These are phyloP conservation scores for Lactifluus volemus DNA, from an alignment of 768 basidiomycete species.

Conservation along the genomic window DNA sequence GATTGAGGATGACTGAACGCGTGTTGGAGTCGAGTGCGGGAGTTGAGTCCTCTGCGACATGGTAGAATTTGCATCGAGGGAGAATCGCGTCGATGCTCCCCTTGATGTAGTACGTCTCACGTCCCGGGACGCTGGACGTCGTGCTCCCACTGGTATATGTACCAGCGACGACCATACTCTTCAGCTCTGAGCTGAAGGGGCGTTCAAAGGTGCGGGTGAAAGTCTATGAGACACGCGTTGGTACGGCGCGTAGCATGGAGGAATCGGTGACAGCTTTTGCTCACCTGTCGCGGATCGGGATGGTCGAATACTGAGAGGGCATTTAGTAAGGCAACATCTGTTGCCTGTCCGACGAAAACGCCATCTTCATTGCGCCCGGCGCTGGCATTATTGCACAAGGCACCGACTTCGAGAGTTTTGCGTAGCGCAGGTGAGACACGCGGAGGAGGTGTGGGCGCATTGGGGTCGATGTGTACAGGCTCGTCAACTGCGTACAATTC, in stretches of 20 bases:
- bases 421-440: slow-evolving; percentile 55
- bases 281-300: slow-evolving; percentile 61
- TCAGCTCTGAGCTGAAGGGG: slow-evolving; percentile 89
- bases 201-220: slow-evolving; percentile 71
- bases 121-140: slow-evolving; percentile 27
- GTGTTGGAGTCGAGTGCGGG: slow-evolving; percentile 66
- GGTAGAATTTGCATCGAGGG: slow-evolving; percentile 81
- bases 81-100: slow-evolving; percentile 87
- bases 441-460: slow-evolving; percentile 31
- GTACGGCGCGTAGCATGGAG: not conserved
- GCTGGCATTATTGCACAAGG: slow-evolving; percentile 85
- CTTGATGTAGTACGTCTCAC: slow-evolving; percentile 85
- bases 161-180: slow-evolving; percentile 89
- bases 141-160: slow-evolving; percentile 35
- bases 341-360: slow-evolving; percentile 75
- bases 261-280: slow-evolving; percentile 22
- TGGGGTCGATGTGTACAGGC: slow-evolving; percentile 53
- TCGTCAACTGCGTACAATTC: slow-evolving; percentile 88
- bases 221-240: slow-evolving; percentile 31
- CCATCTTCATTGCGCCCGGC: slow-evolving; percentile 56
- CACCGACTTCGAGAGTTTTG: slow-evolving; percentile 75
- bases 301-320: slow-evolving; percentile 59
- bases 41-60: slow-evolving; percentile 83
- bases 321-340: slow-evolving; percentile 87
- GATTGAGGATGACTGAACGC: slow-evolving; percentile 54